These are phyloP conservation scores for Ambrosiella beaveri DNA, from an alignment of 2,329 filamentous ascomycete species.

Conservation along the genomic window DNA sequence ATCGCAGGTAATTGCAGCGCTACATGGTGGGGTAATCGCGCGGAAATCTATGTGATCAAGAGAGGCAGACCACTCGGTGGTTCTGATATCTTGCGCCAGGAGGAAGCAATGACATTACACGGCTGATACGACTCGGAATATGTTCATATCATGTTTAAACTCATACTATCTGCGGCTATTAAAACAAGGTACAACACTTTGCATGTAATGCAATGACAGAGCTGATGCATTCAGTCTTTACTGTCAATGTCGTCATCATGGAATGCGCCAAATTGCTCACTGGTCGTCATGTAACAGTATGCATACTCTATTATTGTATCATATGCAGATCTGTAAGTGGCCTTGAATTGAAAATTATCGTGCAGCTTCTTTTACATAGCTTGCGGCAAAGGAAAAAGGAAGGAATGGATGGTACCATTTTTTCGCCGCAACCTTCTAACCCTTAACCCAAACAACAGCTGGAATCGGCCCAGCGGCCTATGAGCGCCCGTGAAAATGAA, in stretches of 20 bases:
- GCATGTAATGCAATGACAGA: not conserved
- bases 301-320: not conserved
- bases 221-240: not conserved
- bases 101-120: not conserved
- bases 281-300: not conserved
- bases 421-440: not conserved
- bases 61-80: not conserved
- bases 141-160: not conserved
- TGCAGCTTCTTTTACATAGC: not conserved
- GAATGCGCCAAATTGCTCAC: not conserved
- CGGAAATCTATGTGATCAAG: conserved; percentile 1
- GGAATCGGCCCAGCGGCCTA: not conserved
- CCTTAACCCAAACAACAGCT: not conserved
- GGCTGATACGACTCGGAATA: not conserved
- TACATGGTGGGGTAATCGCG: not conserved
- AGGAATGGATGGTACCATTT: conserved; percentile 2
- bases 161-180: not conserved
- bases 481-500: not conserved
- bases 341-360: not conserved
- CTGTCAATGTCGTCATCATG: not conserved
- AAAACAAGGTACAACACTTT: not conserved
- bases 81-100: not conserved
- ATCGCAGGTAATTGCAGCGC: not conserved
- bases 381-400: not conserved
- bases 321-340: not conserved